Evolutionary conservation across 2,329 filamentous ascomycete species (phyloP), one percentile per base, ranked within the genome.

Genomic region (Cercospora sp.): DNA sequence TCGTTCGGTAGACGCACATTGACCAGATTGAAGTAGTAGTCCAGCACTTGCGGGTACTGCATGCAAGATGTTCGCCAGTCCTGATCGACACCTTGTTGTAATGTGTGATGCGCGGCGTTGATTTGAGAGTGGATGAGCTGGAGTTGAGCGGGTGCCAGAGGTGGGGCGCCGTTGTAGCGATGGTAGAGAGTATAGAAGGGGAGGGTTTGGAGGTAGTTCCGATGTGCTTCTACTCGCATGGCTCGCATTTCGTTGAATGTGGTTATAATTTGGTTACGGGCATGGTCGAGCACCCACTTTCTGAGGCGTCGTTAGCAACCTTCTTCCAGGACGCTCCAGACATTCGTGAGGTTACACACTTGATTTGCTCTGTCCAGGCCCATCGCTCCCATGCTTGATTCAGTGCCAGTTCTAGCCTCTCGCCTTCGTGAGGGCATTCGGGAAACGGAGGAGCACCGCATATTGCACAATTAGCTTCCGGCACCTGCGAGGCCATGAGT

Each of bases 61-160:
- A 92, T 87, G 45, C 93, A 91, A 59, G 89, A 90, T 32, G 87
- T 84, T 74, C 89, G 87, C 91, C 91, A 94, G 80, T 93, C 91
- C 70, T 91, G 89, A 74, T 93, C 90, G 74, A 93, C 90, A 69
- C 90, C 90, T 61, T 87, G 85, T 80, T 92, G 92, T 69, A 92
- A 83, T 60, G 85, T 84, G 16, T 84, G 84, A 75, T 92, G 86
- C 26, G 90, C 90, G 66, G 86, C 85, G 45, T 85, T 82, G 63
- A 93, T 85, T 75, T 92, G 82, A 24, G 74, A 73, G 60, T 83
- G 79, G 26, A 84, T 74, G 61, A 78, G 75, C n/a, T 79, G 74
- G 13, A 83, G 72, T 61, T 80, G 78, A 32, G 76, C 73, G 8
- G 79, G 79, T 40, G 80, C 78, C 13, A 84, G 78, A 1, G 82